Evolutionary conservation across 75 land plant species (phyloP), one percentile per base, ranked within the genome.

Genomic region (Cupressus sempervirens): DNA sequence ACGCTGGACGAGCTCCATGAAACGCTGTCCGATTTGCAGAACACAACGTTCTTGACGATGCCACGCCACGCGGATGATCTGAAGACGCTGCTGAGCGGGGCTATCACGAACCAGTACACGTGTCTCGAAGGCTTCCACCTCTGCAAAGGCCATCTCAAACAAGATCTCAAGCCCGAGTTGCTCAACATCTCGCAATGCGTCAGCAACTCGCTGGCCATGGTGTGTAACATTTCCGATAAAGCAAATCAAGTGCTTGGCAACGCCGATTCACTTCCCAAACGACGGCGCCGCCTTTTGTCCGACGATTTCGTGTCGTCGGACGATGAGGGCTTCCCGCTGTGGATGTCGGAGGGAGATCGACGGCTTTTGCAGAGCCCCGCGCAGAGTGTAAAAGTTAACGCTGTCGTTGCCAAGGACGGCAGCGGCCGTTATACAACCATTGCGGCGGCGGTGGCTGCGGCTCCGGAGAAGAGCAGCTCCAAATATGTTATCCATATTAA

Each of bases 21-120:
- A 53, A 34, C 85, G 23, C 36, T 85, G 43, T 3, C 75, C 43
- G 91, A 91, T 48, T 85, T 92, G 67, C n/a, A 56, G 0, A 58
- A 82, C 76, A 10, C 45, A 68, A 84, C 26, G 0, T 11, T 29
- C 34, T 20, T 68, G n/a, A 72, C 46, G n/a, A 38, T 67, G 26
- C 85, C 81, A 40, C 50, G 84, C 30, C 23, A 65, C 15, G 56
- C 73, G 29, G 45, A 43, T 16, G 70, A 41, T 56, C 30, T 62
- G 43, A 48, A 56, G 79, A 29, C 92, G 1, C 13, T 92, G 16
- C 83, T 89, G 54, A 83, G 93, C 84, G 91, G 87, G 18, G 92
- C 93, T 30, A 87, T 94, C 83, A 93, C 94, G 7, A 87, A 92
- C 87, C 92, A 92, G 84, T 82, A 87, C 83, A 94, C 95, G 13